Base-by-base conservation (phyloP, 768 basidiomycete genomes). In the Collybia mongolica region DNA sequence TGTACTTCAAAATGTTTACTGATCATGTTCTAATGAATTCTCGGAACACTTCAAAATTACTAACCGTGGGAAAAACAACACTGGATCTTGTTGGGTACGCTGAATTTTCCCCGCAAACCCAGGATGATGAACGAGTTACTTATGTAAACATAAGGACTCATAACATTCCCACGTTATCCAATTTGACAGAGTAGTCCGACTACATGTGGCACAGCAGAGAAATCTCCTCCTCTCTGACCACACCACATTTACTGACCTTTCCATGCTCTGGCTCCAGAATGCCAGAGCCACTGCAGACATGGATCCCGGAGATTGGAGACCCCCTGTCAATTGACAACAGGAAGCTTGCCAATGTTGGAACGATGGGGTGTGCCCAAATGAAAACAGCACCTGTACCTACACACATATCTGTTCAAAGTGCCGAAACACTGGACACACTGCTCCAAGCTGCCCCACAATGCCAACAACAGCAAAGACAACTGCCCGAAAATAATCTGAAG, bases 161-260 rank as follows among this genome's bases (percentile, higher is more conserved):
- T n/a, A n/a, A n/a, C n/a, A 63, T 22, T 6, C 8, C 7, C 24
- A 51, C 4, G 46, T 72, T 53, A 61, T 72, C 50, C 11, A 60
- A 2, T 68, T 56, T 46, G 70, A 74, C 40, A 45, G 44, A 22
- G 54, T 52, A 5, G 41, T 62, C 38, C 24, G 51, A 8, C 26
- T 53, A 28, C 14, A 49, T 0, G 51, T 54, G 14, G 44, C 51
- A 1, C 49, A 54, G 22, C 44, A 39, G 0, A 20, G 40, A 12
- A 46, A 57, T 42, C 36, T 61, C 17, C 38, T 48, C 18, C 58
- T 61, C 26, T 41, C 47, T 4, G 52, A 61, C 50, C n/a, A 32
- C 12, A 11, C 44, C 15, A 15, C 35, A 5, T 62, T 58, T 37
- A 37, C 36, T 0, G 52, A 62, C 36, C 58, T 59, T 29, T n/a